phyloP scores from a whole-genome alignment of 1,284 basidiomycete species.

The Boletus smithii region DNA sequence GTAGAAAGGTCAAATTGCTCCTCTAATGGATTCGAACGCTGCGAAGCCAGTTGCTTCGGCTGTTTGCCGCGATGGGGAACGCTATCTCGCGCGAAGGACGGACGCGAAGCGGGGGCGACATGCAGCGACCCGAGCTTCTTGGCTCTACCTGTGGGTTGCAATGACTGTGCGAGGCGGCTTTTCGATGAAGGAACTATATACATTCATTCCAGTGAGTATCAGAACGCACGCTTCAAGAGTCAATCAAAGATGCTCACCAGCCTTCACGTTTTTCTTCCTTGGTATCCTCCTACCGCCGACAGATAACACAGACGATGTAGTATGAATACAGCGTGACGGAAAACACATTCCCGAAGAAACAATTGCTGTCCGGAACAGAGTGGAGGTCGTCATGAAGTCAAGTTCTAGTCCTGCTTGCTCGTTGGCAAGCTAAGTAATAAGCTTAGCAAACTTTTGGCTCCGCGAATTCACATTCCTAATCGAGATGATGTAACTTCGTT shows the following conservation, averaged over 20 bases:
- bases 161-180: constrained; percentile 37
- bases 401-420: background rate
- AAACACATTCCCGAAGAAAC: constrained; percentile 1
- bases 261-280: constrained; percentile 12
- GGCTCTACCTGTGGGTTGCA: constrained; percentile 32
- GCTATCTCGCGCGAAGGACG: constrained; percentile 26
- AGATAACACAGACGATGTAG: constrained; percentile 11
- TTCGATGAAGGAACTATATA: constrained; percentile 32
- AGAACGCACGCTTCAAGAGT: background rate
- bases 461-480: constrained; percentile 22
- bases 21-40: constrained; percentile 33
- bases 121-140: constrained; percentile 34
- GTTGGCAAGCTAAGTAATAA: background rate
- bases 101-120: constrained; percentile 27
- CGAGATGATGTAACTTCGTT: background rate
- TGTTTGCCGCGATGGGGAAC: constrained; percentile 28
- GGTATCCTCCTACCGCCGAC: constrained; percentile 10
- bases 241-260: constrained; percentile 16
- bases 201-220: background rate
- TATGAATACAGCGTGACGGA: constrained; percentile 11
- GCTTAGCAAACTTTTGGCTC: constrained; percentile 11
- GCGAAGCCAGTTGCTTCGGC: constrained; percentile 3
- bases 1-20: constrained; percentile 41
- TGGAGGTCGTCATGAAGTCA: constrained; percentile 14
- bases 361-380: constrained; percentile 3